phyloP scores from a whole-genome alignment of 2,329 filamentous ascomycete genomes.

The Fusarium incarnatum region DNA sequence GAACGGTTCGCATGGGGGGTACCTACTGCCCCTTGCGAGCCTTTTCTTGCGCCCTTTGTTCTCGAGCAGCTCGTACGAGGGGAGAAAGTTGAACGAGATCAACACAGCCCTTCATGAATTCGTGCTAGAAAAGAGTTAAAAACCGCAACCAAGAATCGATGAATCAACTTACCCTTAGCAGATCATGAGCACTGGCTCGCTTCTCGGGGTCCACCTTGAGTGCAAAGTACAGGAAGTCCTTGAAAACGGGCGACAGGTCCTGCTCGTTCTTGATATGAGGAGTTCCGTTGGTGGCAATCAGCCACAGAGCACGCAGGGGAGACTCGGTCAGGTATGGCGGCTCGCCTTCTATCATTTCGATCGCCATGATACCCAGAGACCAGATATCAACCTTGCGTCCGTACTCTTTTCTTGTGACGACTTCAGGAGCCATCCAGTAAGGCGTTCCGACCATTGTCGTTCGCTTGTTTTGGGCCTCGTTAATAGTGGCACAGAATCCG shows the following conservation, averaged over 20 bases:
- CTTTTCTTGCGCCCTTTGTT: constrained; percentile 88
- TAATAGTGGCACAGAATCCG: constrained; percentile 98
- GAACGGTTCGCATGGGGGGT: constrained; percentile 36
- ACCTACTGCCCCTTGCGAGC: constrained; percentile 68
- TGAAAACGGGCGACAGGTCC: constrained; percentile 82
- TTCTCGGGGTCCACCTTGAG: constrained; percentile 98
- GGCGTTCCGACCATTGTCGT: constrained; percentile 99
- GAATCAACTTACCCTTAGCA: constrained; percentile 78
- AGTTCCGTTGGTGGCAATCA: constrained; percentile 97
- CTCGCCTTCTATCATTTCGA: constrained; percentile 99
- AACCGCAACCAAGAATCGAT: constrained; percentile 46
- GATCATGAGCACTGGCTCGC: constrained; percentile 91
- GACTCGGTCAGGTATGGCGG: constrained; percentile 97
- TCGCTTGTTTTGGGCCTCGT: constrained; percentile 95
- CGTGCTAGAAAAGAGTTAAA: constrained; percentile 67
- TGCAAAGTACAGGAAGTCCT: constrained; percentile 91
- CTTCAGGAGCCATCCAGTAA: constrained; percentile 99
- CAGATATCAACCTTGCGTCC: constrained; percentile 98
- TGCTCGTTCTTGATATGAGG: constrained; percentile 95
- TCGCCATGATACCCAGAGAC: constrained; percentile 98
- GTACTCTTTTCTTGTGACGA: constrained; percentile 97
- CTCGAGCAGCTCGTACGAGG: constrained; percentile 85
- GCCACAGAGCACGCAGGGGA: constrained; percentile 88
- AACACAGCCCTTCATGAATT: constrained; percentile 82
- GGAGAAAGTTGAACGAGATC: constrained; percentile 83